phyloP scores from a whole-genome alignment of 257 asterid genomes.

The Nicotiana attenuata region DNA sequence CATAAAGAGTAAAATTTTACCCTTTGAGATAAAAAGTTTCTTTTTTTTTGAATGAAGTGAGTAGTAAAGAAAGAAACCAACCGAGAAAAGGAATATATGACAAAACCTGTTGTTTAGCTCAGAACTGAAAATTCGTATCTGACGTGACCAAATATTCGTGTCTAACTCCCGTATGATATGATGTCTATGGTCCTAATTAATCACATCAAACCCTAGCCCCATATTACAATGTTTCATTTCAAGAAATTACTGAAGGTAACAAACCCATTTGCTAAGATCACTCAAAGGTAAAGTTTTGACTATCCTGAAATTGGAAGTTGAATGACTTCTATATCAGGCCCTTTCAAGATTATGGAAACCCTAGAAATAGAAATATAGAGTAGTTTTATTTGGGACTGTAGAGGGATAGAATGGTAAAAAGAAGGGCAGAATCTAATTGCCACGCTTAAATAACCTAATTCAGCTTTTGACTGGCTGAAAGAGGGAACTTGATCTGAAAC shows the following conservation, averaged over 20 bases:
- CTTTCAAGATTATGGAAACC: not conserved
- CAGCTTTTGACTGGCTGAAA: constrained; percentile 18
- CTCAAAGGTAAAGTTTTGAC: not conserved
- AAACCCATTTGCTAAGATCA: not conserved
- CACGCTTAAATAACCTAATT: constrained; percentile 20
- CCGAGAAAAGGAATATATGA: constrained; percentile 17
- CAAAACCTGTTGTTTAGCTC: constrained; percentile 25
- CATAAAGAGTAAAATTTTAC: constrained; percentile 20
- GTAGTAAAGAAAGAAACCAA: constrained; percentile 17
- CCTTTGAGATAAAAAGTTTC: constrained; percentile 9
- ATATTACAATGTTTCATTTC: not conserved
- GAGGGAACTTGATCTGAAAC: constrained; percentile 28
- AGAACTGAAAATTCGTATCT: constrained; percentile 36
- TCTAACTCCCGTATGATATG: constrained; percentile 18
- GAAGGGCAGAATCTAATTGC: constrained; percentile 4
- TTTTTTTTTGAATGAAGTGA: not conserved
- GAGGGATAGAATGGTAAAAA: constrained; percentile 28
- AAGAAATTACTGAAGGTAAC: not conserved
- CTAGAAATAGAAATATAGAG: not conserved
- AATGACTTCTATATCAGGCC: not conserved
- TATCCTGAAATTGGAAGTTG: not conserved
- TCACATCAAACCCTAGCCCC: constrained; percentile 37
- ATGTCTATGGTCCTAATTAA: constrained; percentile 8
- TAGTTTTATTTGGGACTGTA: not conserved
- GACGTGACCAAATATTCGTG: constrained; percentile 60